phyloP scores from a whole-genome alignment of 495 filamentous ascomycete genomes.

The Talaromyces ruber region DNA sequence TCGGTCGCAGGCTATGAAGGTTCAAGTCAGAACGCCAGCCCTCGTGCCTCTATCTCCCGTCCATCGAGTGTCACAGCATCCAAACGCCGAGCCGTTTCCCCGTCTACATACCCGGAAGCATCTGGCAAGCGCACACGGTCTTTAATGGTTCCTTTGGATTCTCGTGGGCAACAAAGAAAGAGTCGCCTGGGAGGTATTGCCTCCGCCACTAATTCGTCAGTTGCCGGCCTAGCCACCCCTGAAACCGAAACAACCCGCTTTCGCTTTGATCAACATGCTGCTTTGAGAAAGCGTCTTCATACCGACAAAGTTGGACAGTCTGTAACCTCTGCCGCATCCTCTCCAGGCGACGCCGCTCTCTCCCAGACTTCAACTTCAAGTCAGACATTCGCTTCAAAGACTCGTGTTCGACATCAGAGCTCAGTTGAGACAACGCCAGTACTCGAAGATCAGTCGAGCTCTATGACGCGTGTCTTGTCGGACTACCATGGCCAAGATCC shows the following conservation, averaged over 20 bases:
- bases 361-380: slow-evolving; percentile 9
- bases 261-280: slow-evolving; percentile 17
- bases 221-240: slow-evolving; percentile 34
- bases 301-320: slow-evolving; percentile 16
- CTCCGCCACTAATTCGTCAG: slow-evolving; percentile 16
- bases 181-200: slow-evolving; percentile 10
- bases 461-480: neutral
- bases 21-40: slow-evolving; percentile 19
- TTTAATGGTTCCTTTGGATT: slow-evolving; percentile 25
- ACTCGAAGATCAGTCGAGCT: slow-evolving; percentile 7
- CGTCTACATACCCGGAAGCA: slow-evolving; percentile 50
- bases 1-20: slow-evolving; percentile 30
- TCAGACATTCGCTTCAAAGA: neutral
- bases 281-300: slow-evolving; percentile 25
- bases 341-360: slow-evolving; percentile 21
- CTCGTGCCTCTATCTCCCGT: slow-evolving; percentile 17
- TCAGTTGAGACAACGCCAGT: slow-evolving; percentile 8
- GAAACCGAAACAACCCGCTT: slow-evolving; percentile 30
- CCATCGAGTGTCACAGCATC: slow-evolving; percentile 17
- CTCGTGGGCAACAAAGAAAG: slow-evolving; percentile 15
- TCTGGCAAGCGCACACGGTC: slow-evolving; percentile 19
- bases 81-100: slow-evolving; percentile 46
- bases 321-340: slow-evolving; percentile 12
- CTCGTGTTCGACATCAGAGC: neutral
- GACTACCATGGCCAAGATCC: neutral